Conservation (phyloP, 2,329 filamentous ascomycete species). For the Furcasterigmium sp. region DNA sequence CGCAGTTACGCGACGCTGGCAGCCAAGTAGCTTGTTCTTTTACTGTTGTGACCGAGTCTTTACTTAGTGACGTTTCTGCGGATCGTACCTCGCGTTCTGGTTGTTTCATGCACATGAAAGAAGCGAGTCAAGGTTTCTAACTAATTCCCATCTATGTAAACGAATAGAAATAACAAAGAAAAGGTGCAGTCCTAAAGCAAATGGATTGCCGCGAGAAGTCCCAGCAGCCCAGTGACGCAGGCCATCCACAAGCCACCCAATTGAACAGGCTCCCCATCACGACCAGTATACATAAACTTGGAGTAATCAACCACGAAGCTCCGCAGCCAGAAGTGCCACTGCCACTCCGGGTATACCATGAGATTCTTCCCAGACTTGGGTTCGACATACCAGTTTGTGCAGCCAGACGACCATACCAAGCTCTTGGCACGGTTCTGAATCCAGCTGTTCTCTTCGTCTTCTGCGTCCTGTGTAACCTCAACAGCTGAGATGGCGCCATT, state of each 20-base stretch:
- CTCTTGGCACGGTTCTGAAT: conserved; percentile 34
- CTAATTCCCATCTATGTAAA: not conserved
- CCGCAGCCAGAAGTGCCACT: conserved; percentile 37
- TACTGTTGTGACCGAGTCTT: no score
- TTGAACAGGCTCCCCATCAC: not conserved
- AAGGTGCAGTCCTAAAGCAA: not conserved
- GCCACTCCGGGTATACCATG: conserved; percentile 47
- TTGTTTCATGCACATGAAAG: not conserved
- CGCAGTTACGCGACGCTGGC: no score
- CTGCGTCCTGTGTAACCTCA: not conserved
- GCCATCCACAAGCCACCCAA: not conserved
- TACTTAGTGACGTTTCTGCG: conserved; percentile 3
- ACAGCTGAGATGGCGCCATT: conserved; percentile 17
- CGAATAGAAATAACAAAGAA: not conserved
- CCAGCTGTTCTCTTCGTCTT: conserved; percentile 22
- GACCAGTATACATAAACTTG: not conserved
- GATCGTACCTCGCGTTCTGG: not conserved
- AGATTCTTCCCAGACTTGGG: conserved; percentile 39
- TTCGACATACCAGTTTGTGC: conserved; percentile 47
- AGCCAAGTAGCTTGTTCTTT: no score
- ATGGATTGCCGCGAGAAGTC: not conserved
- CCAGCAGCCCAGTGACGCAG: not conserved
- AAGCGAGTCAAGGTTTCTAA: not conserved
- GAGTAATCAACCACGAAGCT: not conserved
- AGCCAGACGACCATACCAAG: conserved; percentile 44